phyloP scores from a whole-genome alignment of 345 rosid genomes.

The Gossypium bickii region DNA sequence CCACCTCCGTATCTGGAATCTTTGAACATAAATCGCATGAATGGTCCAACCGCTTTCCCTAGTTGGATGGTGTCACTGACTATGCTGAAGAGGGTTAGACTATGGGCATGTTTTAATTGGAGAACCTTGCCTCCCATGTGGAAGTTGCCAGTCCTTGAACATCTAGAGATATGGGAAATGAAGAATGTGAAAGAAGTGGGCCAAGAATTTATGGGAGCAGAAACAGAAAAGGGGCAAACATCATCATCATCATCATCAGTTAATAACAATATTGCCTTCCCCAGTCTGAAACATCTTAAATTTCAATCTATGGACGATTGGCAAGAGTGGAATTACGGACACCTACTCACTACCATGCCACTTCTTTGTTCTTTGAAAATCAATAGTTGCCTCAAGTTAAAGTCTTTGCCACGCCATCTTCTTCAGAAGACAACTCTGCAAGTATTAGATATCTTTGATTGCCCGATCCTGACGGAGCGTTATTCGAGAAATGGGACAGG shows the following conservation, averaged over 20 bases:
- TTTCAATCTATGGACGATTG: background rate
- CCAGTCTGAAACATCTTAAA: background rate
- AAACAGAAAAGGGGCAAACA: background rate
- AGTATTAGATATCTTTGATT: background rate
- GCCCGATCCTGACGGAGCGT: background rate
- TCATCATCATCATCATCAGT: background rate
- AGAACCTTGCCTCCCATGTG: background rate
- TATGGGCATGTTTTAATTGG: background rate
- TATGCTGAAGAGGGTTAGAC: background rate
- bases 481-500: background rate
- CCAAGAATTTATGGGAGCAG: background rate
- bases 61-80: background rate
- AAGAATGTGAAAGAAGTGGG: conserved; percentile 11
- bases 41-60: background rate
- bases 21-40: background rate
- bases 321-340: background rate
- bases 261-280: background rate
- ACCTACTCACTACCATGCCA: background rate
- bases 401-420: background rate
- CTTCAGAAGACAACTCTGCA: background rate
- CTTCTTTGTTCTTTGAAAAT: background rate
- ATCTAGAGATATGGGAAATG: conserved; percentile 8
- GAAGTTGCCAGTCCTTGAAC: background rate
- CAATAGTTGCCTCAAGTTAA: background rate
- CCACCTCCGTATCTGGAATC: background rate